phyloP scores from a whole-genome alignment of 1,284 basidiomycete genomes.

The Leucoagaricus sp. region DNA sequence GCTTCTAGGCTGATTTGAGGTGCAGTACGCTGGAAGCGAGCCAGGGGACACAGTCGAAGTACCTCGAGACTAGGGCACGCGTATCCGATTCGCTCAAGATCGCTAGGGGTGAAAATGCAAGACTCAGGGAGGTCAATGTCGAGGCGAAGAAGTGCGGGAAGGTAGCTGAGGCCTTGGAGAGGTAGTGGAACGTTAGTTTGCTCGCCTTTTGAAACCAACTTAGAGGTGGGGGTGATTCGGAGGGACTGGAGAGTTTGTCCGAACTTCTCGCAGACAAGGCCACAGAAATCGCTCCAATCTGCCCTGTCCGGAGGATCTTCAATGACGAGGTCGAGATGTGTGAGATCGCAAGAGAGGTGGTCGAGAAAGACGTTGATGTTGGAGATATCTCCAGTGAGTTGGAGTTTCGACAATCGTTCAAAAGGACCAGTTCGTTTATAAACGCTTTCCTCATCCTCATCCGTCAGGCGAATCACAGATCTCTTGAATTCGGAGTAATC shows the following conservation, averaged over 20 bases:
- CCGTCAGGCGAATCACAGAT: slow-evolving; percentile 60
- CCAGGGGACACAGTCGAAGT: slow-evolving; percentile 63
- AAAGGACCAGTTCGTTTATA: slow-evolving; percentile 42
- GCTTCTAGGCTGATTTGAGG: slow-evolving; percentile 60
- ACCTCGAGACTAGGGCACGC: slow-evolving; percentile 68
- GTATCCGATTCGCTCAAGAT: slow-evolving; percentile 56
- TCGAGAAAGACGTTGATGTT: slow-evolving; percentile 71
- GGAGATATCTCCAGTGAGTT: slow-evolving; percentile 65
- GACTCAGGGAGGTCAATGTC: slow-evolving; percentile 79
- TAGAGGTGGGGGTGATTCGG: slow-evolving; percentile 59
- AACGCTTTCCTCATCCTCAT: slow-evolving; percentile 46
- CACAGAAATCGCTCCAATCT: slow-evolving; percentile 72
- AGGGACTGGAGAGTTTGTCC: slow-evolving; percentile 57
- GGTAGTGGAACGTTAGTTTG: slow-evolving; percentile 55
- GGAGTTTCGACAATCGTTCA: slow-evolving; percentile 55
- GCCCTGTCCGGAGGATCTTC: slow-evolving; percentile 72
- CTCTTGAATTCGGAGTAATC: slow-evolving; percentile 73
- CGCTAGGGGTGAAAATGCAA: slow-evolving; percentile 58
- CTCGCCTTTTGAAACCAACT: slow-evolving; percentile 64
- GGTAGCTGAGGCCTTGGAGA: slow-evolving; percentile 54
- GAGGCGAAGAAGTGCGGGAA: slow-evolving; percentile 56
- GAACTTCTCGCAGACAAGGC: slow-evolving; percentile 62
- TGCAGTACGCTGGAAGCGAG: slow-evolving; percentile 56
- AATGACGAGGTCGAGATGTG: slow-evolving; percentile 67
- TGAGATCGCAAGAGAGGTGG: slow-evolving; percentile 61